phyloP scores from a whole-genome alignment of 495 filamentous ascomycete species.

The Staphylotrichum tortipilum region DNA sequence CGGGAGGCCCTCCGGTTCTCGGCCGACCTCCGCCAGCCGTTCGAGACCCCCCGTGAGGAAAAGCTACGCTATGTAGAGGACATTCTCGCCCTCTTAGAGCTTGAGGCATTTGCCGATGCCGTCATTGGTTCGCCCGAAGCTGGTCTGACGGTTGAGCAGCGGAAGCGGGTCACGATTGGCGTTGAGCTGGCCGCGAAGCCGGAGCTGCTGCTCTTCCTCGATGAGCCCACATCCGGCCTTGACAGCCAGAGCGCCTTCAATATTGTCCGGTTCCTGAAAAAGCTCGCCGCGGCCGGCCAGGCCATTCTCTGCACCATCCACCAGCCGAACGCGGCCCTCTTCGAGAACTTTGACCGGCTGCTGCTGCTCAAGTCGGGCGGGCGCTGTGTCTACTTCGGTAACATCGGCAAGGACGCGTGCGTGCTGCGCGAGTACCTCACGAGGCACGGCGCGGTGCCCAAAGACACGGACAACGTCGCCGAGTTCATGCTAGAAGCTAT shows the following conservation, averaged over 20 bases:
- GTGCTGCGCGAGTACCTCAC: conserved; percentile 40
- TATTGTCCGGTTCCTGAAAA: conserved; percentile 79
- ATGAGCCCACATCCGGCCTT: conserved; percentile 84
- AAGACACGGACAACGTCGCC: conserved; percentile 61
- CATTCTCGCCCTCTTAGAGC: conserved; percentile 69
- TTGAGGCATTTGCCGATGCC: conserved; percentile 76
- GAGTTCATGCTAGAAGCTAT: conserved; percentile 87
- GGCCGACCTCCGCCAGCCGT: conserved; percentile 70
- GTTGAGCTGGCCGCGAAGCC: conserved; percentile 84
- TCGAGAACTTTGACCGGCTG: conserved; percentile 69
- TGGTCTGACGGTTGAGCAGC: conserved; percentile 83
- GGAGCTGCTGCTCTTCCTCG: conserved; percentile 75
- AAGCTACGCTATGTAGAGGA: conserved; percentile 81
- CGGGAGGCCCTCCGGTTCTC: conserved; percentile 80
- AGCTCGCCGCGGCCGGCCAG: conserved; percentile 73
- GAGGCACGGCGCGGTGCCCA: conserved; percentile 46
- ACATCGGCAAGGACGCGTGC: conserved; percentile 42
- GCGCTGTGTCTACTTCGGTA: conserved; percentile 66
- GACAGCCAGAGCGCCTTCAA: conserved; percentile 82
- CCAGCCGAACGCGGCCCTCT: conserved; percentile 78
- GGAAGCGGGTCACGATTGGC: conserved; percentile 85
- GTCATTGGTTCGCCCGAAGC: conserved; percentile 69
- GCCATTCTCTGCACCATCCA: conserved; percentile 91
- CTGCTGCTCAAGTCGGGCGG: conserved; percentile 61
- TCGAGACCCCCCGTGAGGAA: conserved; percentile 55